A percentile compares a stretch with the other conserved stretches of the same genome.
Conservation (phyloP, 2,329 filamentous ascomycete genomes). For the Ilyonectria sp. region DNA sequence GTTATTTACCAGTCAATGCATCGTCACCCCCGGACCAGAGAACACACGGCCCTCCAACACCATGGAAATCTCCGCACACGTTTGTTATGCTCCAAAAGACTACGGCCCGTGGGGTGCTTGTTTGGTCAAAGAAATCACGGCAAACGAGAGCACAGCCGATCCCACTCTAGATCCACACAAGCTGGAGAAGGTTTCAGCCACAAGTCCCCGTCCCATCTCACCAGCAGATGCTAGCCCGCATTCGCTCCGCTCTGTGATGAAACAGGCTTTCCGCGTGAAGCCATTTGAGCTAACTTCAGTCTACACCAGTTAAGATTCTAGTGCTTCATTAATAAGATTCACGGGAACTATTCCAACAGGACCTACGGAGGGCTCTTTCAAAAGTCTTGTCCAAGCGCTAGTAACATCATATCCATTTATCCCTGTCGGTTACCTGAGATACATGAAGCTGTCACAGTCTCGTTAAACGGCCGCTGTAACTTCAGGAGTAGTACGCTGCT, state of each 20-base stretch:
- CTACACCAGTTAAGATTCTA: background rate
- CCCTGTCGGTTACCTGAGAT: too few relatives aligned
- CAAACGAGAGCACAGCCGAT: background rate
- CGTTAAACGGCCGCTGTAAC: too few relatives aligned
- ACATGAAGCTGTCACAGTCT: too few relatives aligned
- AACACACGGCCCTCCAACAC: background rate
- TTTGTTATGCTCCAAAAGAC: background rate
- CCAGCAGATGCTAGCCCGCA: background rate
- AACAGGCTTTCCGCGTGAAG: background rate
- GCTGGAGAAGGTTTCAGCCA: slow-evolving; percentile 18
- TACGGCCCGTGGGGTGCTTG: background rate
- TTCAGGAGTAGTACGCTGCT: too few relatives aligned
- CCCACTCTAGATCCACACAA: slow-evolving; percentile 16
- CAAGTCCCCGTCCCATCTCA: background rate
- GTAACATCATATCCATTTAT: too few relatives aligned
- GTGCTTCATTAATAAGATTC: background rate
- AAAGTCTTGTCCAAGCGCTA: too few relatives aligned
- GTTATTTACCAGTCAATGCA: slow-evolving; percentile 25
- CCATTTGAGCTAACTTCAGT: background rate
- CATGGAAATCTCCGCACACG: background rate
- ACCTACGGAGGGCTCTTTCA: too few relatives aligned
- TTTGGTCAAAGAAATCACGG: background rate
- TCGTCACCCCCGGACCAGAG: background rate
- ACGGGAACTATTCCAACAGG: background rate
- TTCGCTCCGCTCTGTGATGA: background rate